phyloP scores from a whole-genome alignment of 2,329 filamentous ascomycete genomes.

The Talaromyces sp. region DNA sequence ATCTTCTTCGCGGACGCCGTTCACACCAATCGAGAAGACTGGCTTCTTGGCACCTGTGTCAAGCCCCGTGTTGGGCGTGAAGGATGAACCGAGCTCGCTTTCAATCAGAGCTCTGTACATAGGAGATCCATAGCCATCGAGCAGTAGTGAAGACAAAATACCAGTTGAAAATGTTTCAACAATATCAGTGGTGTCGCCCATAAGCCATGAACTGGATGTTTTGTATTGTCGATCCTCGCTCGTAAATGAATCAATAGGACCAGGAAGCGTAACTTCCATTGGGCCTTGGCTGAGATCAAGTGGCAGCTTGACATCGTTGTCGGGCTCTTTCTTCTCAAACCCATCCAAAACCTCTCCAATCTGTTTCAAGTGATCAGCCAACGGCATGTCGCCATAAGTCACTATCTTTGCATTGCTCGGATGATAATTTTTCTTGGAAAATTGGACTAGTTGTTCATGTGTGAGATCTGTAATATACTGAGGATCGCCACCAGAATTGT shows the following conservation, averaged over 20 bases:
- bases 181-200: slow-evolving; percentile 75
- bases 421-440: slow-evolving; percentile 91
- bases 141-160: slow-evolving; percentile 75
- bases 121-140: slow-evolving; percentile 94
- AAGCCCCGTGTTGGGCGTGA: slow-evolving; percentile 90
- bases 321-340: slow-evolving; percentile 67
- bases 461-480: slow-evolving; percentile 95
- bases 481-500: slow-evolving; percentile 95
- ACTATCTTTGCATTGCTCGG: slow-evolving; percentile 95
- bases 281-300: slow-evolving; percentile 67
- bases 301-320: slow-evolving; percentile 71
- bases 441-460: slow-evolving; percentile 80
- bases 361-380: slow-evolving; percentile 74
- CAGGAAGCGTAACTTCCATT: slow-evolving; percentile 65
- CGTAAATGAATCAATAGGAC: slow-evolving; percentile 81
- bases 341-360: slow-evolving; percentile 68
- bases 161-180: slow-evolving; percentile 84
- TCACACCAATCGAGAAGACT: slow-evolving; percentile 86
- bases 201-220: slow-evolving; percentile 89
- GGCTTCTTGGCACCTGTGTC: slow-evolving; percentile 72
- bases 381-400: slow-evolving; percentile 89
- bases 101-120: slow-evolving; percentile 87
- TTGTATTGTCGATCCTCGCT: slow-evolving; percentile 86
- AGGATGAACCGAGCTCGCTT: slow-evolving; percentile 83
- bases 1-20: slow-evolving; percentile 78